These are phyloP conservation scores for Cucurbita argyrosperma DNA, from an alignment of 306 rosid species.

Conservation along the genomic window DNA sequence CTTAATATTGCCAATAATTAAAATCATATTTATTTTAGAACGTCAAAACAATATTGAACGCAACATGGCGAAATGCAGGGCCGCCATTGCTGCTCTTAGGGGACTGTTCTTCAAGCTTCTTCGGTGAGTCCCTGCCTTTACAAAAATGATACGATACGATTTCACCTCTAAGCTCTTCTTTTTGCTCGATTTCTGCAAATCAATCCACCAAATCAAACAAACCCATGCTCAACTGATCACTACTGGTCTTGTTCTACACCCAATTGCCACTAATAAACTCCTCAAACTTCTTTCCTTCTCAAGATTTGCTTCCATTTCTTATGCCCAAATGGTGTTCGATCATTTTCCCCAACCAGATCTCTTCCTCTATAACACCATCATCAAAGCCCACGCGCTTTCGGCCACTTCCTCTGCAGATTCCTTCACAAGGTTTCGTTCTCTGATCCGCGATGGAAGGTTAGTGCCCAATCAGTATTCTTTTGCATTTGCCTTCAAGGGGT, in stretches of 20 bases:
- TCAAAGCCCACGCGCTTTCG: conserved; percentile 33
- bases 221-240: conserved; percentile 37
- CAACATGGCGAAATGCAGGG: neutral
- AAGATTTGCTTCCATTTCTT: conserved; percentile 18
- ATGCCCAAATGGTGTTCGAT: conserved; percentile 44
- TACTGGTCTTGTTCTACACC: conserved; percentile 22
- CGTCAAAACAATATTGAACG: neutral
- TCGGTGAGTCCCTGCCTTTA: neutral
- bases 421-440: conserved; percentile 11
- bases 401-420: conserved; percentile 24
- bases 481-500: conserved; percentile 37
- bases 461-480: conserved; percentile 33
- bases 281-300: conserved; percentile 17
- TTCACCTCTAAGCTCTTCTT: conserved; percentile 17
- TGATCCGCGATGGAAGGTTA: conserved; percentile 13
- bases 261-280: conserved; percentile 25
- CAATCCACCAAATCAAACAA: conserved; percentile 32
- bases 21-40: neutral
- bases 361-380: conserved; percentile 41
- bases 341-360: conserved; percentile 37
- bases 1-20: too few species aligned
- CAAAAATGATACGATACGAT: conserved; percentile 23
- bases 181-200: conserved; percentile 33
- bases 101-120: neutral
- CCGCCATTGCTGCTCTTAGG: neutral